phyloP scores from a whole-genome alignment of 2,329 filamentous ascomycete genomes.

The Hypoxylon sp. region DNA sequence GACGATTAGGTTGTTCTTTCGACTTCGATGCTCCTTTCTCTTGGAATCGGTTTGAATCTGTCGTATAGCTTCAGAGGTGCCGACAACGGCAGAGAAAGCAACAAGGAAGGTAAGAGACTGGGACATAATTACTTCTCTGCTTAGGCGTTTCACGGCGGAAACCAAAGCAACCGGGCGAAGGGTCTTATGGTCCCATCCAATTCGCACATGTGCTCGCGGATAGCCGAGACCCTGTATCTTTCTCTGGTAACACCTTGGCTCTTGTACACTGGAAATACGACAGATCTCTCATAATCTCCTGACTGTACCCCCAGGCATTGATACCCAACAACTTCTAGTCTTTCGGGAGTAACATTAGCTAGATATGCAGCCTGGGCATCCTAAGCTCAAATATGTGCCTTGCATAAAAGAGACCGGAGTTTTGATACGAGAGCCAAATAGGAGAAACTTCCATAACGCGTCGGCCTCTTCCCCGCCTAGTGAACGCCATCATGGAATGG shows the following conservation, averaged over 20 bases:
- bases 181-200: constrained; percentile 32
- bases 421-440: background rate
- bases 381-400: constrained; percentile 16
- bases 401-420: constrained; percentile 9
- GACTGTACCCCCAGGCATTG: constrained; percentile 7
- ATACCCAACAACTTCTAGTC: constrained; percentile 22
- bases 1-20: constrained; percentile 64
- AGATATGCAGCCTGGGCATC: background rate
- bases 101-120: constrained; percentile 55
- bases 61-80: constrained; percentile 63
- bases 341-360: constrained; percentile 27
- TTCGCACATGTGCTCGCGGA: constrained; percentile 34
- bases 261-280: constrained; percentile 26
- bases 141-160: constrained; percentile 23
- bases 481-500: constrained; percentile 15
- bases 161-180: constrained; percentile 10
- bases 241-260: constrained; percentile 38
- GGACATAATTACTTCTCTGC: constrained; percentile 45
- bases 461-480: constrained; percentile 36
- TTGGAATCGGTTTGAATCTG: constrained; percentile 63
- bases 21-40: constrained; percentile 63
- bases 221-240: constrained; percentile 34
- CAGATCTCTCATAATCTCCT: constrained; percentile 29
- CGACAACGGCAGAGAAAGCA: constrained; percentile 61
- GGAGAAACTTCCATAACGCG: constrained; percentile 14